Base-by-base conservation (phyloP, 306 rosid species). In the Echinosophora koreensis region DNA sequence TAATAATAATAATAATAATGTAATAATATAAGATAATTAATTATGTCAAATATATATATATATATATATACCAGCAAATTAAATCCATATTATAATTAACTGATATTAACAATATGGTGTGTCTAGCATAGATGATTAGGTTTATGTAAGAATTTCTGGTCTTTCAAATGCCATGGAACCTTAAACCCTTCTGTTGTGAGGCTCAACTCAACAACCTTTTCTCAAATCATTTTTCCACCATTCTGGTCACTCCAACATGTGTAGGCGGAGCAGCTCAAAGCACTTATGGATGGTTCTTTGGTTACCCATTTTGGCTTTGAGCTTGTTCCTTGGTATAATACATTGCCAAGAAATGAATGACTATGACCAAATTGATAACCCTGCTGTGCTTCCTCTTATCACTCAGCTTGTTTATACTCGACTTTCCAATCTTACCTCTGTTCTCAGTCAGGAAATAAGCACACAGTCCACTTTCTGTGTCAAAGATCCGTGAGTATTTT, bases 381-480 rank as follows among this genome's bases (percentile, higher is more conserved):
- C 97, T 18, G 86, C 87, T 27, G 86, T 90, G 54, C 90, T 85
- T 82, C 96, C 92, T 38, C 85, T 92, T 8, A 46, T 90, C 46
- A 89, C 96, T 10, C 89, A 86, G 79, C 76, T 87, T 56, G 90
- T 86, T 10, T 90, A 95, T 64, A 9, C 58, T 5, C 82, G 84
- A 14, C 73, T 95, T 55, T 88, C 93, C 71, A 92, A 95, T 84
- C 83, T 89, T 76, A 95, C 97, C 9, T 69, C 88, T 16, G 5
- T 83, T 71, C 73, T 95, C 67, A 90, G 85, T 58, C 71, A 80
- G 2, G 79, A 89, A 69, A 83, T 95, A 10, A 76, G 83, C 65
- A 58, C 46, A 10, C 82, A 76, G 18, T 88, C 92, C 66, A 88
- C 70, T 82, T 95, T 95, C 86, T 95, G 99, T 70, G 84, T 93